Base-by-base conservation (phyloP, 495 filamentous ascomycete species). In the Penicillium maclennaniae region DNA sequence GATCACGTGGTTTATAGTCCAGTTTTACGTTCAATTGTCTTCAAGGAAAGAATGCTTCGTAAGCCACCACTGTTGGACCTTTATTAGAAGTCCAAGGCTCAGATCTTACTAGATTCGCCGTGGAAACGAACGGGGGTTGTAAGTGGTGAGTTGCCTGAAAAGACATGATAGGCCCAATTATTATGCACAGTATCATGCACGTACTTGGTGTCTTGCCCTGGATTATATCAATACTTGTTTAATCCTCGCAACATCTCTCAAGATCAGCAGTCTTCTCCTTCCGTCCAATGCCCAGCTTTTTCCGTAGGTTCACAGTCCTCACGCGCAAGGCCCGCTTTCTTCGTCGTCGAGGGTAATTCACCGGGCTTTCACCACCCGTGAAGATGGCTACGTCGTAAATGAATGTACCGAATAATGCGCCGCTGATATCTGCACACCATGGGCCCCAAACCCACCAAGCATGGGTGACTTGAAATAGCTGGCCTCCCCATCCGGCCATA, bases 391-490 rank as follows among this genome's bases (percentile, higher is more conserved):
- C 19, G 51, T 82, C 77, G 58, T 82, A 81, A 12, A 80, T 46
- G 36, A 77, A 74, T 1, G 71, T 75, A 6, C 78, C 77, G 54
- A 79, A 78, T 0, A 68, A 53, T 51, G 68, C 73, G 3, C 75
- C 79, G 21, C 58, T 63, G 55, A 81, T 77, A 9, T 73, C 71
- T 3, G 78, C 75, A 6, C 78, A 64, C 65, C 79, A 78, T 0
- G 75, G 55, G 19, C 74, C 72, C 79, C 78, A 81, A 51, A 79
- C 72, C 64, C 79, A 83, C 78, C 79, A 84, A 5, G 79, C 79
- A 20, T 77, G 66, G n/a, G 58, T 61, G 17, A 54, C 57, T 17
- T 23, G 49, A 56, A 66, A 66, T 2, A 58, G 27, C 14, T 54
- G 26, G 3, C 59, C 59, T 10, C 81, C 81, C 53, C 80, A 82